Percentiles rank a stretch among this genome's conserved stretches.
These are phyloP conservation scores for rapeseed (Brassica napus) DNA, from an alignment of 345 rosid genomes.

Conservation along the genomic window Da-Ae NC_063449.1:7537501-7538000, in stretches of 20 bases:
- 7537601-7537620: no score
- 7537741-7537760: no score
- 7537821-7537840: neutral
- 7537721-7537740: no score
- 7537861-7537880: neutral
- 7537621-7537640: no score
- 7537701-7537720: no score
- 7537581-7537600: neutral
- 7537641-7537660: neutral
- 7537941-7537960: no score
- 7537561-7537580: neutral
- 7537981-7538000: neutral
- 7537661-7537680: neutral
- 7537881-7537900: neutral
- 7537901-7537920: neutral
- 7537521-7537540: neutral
- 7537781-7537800: neutral
- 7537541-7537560: conserved; percentile 1
- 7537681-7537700: no score
- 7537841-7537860: no score
- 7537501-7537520: conserved; percentile 5
- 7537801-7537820: neutral
- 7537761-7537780: neutral
- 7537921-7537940: no score
- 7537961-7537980: neutral